Percentiles rank a stretch among this genome's conserved stretches.
phyloP scores from a whole-genome alignment of 148 eudicot species.

The Camellia granthamiana region DNA sequence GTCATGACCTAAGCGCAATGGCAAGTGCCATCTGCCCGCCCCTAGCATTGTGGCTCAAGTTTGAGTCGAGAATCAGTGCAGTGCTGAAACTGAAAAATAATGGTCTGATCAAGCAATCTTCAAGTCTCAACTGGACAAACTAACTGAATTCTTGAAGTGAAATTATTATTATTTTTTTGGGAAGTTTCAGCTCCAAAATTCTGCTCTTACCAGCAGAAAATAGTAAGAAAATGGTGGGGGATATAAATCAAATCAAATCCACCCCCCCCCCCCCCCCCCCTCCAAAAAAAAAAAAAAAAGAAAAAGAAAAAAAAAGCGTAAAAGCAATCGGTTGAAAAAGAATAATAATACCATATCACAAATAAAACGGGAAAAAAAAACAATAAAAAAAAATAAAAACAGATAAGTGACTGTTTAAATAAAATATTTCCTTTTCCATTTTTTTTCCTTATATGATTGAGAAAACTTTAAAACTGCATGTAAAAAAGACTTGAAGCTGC shows the following conservation, averaged over 20 bases:
- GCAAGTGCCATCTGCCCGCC: no score
- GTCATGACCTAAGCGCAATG: no score
- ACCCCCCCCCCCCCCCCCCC: no score
- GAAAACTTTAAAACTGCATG: not conserved
- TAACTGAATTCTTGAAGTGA: not conserved
- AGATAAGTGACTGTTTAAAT: constrained; percentile 2
- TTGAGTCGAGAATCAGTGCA: not conserved
- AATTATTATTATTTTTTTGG: not conserved
- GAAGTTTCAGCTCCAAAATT: not conserved
- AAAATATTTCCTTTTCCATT: not conserved
- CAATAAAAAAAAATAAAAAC: not conserved
- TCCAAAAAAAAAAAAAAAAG: no score
- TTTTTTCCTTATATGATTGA: not conserved
- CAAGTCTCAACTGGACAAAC: not conserved
- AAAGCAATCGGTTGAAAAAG: no score
- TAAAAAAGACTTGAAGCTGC: not conserved
- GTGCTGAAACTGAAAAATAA: not conserved
- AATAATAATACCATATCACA: no score
- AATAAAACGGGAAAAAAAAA: no score
- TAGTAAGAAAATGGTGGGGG: not conserved
- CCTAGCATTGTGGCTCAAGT: no score
- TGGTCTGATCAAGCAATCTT: not conserved
- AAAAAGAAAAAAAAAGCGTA: no score
- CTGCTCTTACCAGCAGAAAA: not conserved
- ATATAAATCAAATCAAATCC: not conserved